Conservation (phyloP, 306 rosid species). For the Casuarina equisetifolia region DNA sequence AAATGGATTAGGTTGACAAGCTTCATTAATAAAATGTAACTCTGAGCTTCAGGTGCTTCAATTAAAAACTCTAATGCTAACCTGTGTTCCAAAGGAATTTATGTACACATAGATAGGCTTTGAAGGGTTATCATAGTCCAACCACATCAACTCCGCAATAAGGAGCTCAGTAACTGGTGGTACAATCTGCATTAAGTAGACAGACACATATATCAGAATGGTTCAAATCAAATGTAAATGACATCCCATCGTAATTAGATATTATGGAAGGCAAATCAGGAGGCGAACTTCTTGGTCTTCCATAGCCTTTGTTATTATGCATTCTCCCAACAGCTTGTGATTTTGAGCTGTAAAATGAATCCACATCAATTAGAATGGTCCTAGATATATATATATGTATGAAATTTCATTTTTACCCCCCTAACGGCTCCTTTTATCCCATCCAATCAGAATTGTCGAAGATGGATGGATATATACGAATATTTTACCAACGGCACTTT, state of each 20-base stretch:
- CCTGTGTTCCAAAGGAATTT: constrained; percentile 93
- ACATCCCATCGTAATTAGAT: constrained; percentile 16
- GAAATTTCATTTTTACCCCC: too few species aligned
- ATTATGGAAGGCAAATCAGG: constrained; percentile 83
- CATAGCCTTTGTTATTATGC: constrained; percentile 41
- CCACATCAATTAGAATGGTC: not conserved
- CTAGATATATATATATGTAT: too few species aligned
- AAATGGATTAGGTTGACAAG: constrained; percentile 10
- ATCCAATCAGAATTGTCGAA: too few species aligned
- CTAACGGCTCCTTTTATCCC: too few species aligned
- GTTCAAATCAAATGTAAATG: not conserved
- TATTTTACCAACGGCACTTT: too few species aligned
- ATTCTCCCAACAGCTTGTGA: not conserved
- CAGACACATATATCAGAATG: constrained; percentile 21
- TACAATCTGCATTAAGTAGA: constrained; percentile 65
- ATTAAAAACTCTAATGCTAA: constrained; percentile 28
- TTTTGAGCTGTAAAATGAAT: not conserved
- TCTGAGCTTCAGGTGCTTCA: not conserved
- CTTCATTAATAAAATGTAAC: not conserved
- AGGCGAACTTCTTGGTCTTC: constrained; percentile 80
- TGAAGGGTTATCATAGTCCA: constrained; percentile 77
- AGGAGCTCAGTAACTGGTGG: constrained; percentile 95
- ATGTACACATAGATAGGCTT: constrained; percentile 89
- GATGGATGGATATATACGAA: too few species aligned
- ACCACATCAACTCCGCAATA: constrained; percentile 88